These are phyloP conservation scores for Trichoderma atrobrunneum DNA, from an alignment of 2,329 filamentous ascomycete species.

Conservation along the genomic window DNA sequence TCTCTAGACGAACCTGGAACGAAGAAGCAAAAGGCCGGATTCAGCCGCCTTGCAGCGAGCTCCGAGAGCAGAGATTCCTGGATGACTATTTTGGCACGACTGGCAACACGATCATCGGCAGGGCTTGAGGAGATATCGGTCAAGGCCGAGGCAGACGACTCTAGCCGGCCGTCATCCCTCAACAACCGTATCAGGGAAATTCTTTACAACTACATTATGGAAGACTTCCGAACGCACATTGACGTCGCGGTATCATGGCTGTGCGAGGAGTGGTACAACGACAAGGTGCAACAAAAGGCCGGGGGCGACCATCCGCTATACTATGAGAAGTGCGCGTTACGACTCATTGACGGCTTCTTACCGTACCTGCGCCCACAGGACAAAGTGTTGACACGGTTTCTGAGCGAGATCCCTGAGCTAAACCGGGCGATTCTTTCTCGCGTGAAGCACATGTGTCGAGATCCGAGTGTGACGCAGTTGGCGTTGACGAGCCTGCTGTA, in stretches of 20 bases:
- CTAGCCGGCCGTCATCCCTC: slow-evolving; percentile 44
- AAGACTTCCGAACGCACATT: slow-evolving; percentile 87
- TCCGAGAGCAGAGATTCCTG: slow-evolving; percentile 84
- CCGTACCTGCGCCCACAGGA: slow-evolving; percentile 91
- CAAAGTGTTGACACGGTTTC: slow-evolving; percentile 82
- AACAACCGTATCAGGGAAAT: slow-evolving; percentile 72
- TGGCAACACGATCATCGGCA: slow-evolving; percentile 75
- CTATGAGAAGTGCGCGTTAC: slow-evolving; percentile 76
- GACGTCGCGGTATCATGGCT: slow-evolving; percentile 92
- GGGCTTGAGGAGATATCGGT: slow-evolving; percentile 61
- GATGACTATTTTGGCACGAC: slow-evolving; percentile 80
- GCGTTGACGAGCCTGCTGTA: slow-evolving; percentile 65
- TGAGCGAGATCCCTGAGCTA: slow-evolving; percentile 86
- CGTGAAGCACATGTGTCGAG: slow-evolving; percentile 65
- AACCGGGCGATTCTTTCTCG: slow-evolving; percentile 68
- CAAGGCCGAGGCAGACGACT: slow-evolving; percentile 60
- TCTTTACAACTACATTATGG: slow-evolving; percentile 81
- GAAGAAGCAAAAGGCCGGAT: slow-evolving; percentile 66
- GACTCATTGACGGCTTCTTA: slow-evolving; percentile 82
- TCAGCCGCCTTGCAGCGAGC: slow-evolving; percentile 80
- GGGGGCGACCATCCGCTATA: slow-evolving; percentile 54
- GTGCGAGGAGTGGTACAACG: slow-evolving; percentile 97
- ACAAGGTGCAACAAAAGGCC: slow-evolving; percentile 52
- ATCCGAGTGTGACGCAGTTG: slow-evolving; percentile 62
- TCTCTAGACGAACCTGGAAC: slow-evolving; percentile 64